These are phyloP conservation scores for Umbilicaria muhlenbergii DNA, from an alignment of 495 filamentous ascomycete species.

Conservation along the genomic window DNA sequence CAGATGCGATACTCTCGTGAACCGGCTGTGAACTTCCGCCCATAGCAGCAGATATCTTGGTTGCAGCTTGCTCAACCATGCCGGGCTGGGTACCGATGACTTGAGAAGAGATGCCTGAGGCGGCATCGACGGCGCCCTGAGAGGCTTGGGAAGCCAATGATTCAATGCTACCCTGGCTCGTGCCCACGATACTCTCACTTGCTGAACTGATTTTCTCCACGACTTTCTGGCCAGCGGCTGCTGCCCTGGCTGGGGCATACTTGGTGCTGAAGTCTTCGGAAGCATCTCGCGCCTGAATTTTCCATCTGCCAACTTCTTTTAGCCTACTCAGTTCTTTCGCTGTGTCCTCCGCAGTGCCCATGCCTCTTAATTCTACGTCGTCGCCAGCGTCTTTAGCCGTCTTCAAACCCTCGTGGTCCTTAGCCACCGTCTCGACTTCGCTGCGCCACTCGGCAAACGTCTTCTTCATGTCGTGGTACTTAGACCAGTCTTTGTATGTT, in stretches of 20 bases:
- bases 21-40: conserved; percentile 20
- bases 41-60: conserved; percentile 13
- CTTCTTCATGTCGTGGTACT: conserved; percentile 72
- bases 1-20: conserved; percentile 19
- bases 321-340: conserved; percentile 71
- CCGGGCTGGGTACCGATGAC: conserved; percentile 15
- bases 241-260: conserved; percentile 29
- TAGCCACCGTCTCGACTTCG: conserved; percentile 58
- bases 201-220: conserved; percentile 22
- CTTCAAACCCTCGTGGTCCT: conserved; percentile 53
- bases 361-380: conserved; percentile 57
- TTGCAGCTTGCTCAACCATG: conserved; percentile 13
- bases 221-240: conserved; percentile 28
- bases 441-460: conserved; percentile 73
- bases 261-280: conserved; percentile 59
- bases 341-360: conserved; percentile 61
- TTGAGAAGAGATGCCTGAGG: conserved; percentile 19
- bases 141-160: conserved; percentile 18
- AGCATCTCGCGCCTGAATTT: conserved; percentile 59
- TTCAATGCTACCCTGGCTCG: conserved; percentile 21
- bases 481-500: conserved; percentile 91
- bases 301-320: conserved; percentile 77
- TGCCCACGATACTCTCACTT: conserved; percentile 21
- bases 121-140: conserved; percentile 16
- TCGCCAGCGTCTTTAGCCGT: conserved; percentile 53